Conservation (phyloP, 1,284 basidiomycete species). For the Hypsizygus ulmarius region DNA sequence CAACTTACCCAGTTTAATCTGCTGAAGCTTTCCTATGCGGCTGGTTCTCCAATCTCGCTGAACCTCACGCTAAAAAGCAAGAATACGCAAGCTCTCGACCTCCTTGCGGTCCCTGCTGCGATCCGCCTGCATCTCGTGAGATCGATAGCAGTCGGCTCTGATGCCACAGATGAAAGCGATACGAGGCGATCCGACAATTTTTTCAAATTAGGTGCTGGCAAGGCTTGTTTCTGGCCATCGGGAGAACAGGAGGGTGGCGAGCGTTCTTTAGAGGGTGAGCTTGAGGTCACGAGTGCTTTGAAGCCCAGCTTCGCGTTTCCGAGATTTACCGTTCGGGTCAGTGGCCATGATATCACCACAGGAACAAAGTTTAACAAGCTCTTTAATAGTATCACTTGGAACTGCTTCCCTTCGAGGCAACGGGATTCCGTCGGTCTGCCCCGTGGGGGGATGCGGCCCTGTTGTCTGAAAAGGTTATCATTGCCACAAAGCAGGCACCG, state of each 20-base stretch:
- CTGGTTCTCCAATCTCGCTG: constrained; percentile 50
- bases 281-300: constrained; percentile 43
- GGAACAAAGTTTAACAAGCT: background rate
- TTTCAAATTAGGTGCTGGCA: constrained; percentile 41
- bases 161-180: constrained; percentile 41
- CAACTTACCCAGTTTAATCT: background rate
- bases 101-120: constrained; percentile 41
- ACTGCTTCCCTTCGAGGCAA: constrained; percentile 42
- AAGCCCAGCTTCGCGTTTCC: constrained; percentile 58
- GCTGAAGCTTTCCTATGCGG: constrained; percentile 44
- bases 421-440: constrained; percentile 39
- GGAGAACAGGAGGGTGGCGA: constrained; percentile 30
- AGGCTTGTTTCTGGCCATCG: constrained; percentile 49
- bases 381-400: constrained; percentile 43
- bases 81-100: constrained; percentile 49
- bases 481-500: constrained; percentile 41
- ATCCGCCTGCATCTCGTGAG: constrained; percentile 34
- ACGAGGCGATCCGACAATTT: constrained; percentile 43
- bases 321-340: constrained; percentile 46
- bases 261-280: constrained; percentile 48
- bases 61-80: constrained; percentile 40
- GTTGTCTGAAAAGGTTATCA: constrained; percentile 40
- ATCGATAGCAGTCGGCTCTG: constrained; percentile 43
- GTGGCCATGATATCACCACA: constrained; percentile 12
- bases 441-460: constrained; percentile 27